Evolutionary conservation across 2,329 filamentous ascomycete genomes (phyloP).

Genomic region (Triangularia setosa): DNA sequence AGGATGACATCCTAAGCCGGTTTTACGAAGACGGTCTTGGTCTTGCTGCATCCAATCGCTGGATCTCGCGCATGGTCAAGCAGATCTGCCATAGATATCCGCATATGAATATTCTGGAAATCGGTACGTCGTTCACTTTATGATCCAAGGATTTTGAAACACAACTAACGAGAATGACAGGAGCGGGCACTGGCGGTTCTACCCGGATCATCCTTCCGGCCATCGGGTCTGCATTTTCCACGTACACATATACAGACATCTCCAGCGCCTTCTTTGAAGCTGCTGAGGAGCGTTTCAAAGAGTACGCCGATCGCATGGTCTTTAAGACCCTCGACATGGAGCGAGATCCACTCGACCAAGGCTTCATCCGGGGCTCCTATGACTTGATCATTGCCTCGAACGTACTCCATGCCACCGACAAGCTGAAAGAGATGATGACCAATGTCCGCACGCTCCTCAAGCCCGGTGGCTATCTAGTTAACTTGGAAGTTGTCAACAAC

Average conservation of each 20-base stretch:
- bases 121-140: slow-evolving; percentile 17
- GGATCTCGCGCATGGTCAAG: slow-evolving; percentile 10
- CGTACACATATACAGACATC: slow-evolving; percentile 14
- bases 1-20: neutral
- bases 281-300: slow-evolving; percentile 24
- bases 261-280: slow-evolving; percentile 26
- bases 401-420: slow-evolving; percentile 34
- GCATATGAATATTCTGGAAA: slow-evolving; percentile 32
- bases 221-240: neutral
- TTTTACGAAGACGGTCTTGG: neutral
- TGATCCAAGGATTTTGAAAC: too few relatives aligned
- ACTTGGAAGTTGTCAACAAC: slow-evolving; percentile 5
- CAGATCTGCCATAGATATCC: slow-evolving; percentile 22
- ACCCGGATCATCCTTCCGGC: neutral
- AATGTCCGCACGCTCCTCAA: slow-evolving; percentile 32
- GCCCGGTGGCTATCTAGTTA: slow-evolving; percentile 37
- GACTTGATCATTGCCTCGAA: slow-evolving; percentile 36
- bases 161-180: slow-evolving; percentile 14
- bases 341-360: slow-evolving; percentile 28
- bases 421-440: slow-evolving; percentile 21
- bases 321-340: slow-evolving; percentile 31
- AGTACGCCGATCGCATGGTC: slow-evolving; percentile 20
- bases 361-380: slow-evolving; percentile 27
- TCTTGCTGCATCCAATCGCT: neutral
- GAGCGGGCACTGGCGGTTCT: neutral